Conservation (phyloP, 305 asterid genomes). For the Fraxinus angustifolia region DNA sequence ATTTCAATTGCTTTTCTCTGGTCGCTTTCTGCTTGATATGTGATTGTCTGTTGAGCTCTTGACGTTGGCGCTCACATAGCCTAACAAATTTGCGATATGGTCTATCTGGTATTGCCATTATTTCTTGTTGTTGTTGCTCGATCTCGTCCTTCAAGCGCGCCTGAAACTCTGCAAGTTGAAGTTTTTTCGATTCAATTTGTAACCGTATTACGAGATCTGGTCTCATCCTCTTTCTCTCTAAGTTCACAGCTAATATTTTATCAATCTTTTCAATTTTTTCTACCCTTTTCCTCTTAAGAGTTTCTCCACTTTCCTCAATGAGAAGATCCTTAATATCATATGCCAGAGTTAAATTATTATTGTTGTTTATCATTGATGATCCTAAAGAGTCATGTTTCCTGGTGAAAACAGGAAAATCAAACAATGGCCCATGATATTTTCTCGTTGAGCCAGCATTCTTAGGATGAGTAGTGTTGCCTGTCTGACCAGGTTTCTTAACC, state of each 20-base stretch:
- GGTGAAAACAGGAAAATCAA: constrained; percentile 93
- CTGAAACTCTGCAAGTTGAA: constrained; percentile 81
- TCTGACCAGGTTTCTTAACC: constrained; percentile 61
- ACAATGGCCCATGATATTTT: constrained; percentile 95
- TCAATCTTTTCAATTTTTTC: constrained; percentile 64
- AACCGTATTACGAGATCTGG: constrained; percentile 84
- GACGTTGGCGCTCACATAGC: constrained; percentile 95
- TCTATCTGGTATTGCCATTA: constrained; percentile 97
- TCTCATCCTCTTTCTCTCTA: constrained; percentile 89
- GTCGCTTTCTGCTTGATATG: constrained; percentile 77
- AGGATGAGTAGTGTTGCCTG: constrained; percentile 52
- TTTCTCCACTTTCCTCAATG: constrained; percentile 58
- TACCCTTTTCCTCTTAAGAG: constrained; percentile 56
- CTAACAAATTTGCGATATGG: constrained; percentile 91
- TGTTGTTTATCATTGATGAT: constrained; percentile 68
- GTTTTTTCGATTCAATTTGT: constrained; percentile 90
- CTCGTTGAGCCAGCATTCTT: constrained; percentile 68
- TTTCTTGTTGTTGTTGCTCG: constrained; percentile 89
- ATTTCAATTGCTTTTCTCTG: constrained; percentile 89
- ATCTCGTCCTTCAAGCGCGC: constrained; percentile 86
- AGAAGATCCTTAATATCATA: constrained; percentile 73
- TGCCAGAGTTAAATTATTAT: constrained; percentile 64
- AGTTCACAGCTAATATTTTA: constrained; percentile 68
- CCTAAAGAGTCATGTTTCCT: constrained; percentile 85
- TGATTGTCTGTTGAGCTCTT: constrained; percentile 86